Conservation (phyloP, 768 basidiomycete genomes). For the Paxillus ammoniavirescens region DNA sequence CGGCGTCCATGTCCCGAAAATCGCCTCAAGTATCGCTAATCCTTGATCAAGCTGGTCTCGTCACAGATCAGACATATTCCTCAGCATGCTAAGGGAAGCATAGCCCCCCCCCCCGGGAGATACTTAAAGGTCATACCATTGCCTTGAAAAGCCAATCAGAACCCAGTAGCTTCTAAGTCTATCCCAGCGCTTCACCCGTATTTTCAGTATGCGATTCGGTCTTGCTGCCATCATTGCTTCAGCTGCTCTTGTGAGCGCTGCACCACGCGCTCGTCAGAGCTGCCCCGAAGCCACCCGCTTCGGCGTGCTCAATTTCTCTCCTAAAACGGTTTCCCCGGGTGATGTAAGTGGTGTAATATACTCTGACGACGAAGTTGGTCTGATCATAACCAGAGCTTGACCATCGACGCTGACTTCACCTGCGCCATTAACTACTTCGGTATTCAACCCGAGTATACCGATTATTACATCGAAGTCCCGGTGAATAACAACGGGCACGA, state of each 20-base stretch:
- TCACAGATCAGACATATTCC: no score
- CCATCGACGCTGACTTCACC: slow-evolving; percentile 21
- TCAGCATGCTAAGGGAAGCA: background rate
- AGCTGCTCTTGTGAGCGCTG: slow-evolving; percentile 14
- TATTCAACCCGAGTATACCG: slow-evolving; percentile 23
- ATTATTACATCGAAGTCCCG: slow-evolving; percentile 35
- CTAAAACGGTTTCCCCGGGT: slow-evolving; percentile 21
- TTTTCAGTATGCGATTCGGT: slow-evolving; percentile 17
- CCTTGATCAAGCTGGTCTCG: no score
- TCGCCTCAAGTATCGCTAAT: background rate
- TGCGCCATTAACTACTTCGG: slow-evolving; percentile 23
- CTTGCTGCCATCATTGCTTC: slow-evolving; percentile 11
- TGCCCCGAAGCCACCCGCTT: slow-evolving; percentile 23
- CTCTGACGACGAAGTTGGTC: background rate
- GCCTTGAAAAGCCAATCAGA: background rate
- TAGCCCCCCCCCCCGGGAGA: background rate
- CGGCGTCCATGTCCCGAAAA: slow-evolving; percentile 7
- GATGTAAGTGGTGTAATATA: slow-evolving; percentile 14
- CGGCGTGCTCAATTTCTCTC: slow-evolving; percentile 18
- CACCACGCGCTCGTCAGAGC: slow-evolving; percentile 18
- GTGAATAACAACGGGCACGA: slow-evolving; percentile 30
- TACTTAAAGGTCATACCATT: background rate
- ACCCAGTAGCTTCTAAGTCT: no score
- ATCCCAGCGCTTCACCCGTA: no score
- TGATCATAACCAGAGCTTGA: slow-evolving; percentile 20